phyloP scores from a whole-genome alignment of 2,329 filamentous ascomycete genomes.

The Arthrobotrys entomopaga region DNA sequence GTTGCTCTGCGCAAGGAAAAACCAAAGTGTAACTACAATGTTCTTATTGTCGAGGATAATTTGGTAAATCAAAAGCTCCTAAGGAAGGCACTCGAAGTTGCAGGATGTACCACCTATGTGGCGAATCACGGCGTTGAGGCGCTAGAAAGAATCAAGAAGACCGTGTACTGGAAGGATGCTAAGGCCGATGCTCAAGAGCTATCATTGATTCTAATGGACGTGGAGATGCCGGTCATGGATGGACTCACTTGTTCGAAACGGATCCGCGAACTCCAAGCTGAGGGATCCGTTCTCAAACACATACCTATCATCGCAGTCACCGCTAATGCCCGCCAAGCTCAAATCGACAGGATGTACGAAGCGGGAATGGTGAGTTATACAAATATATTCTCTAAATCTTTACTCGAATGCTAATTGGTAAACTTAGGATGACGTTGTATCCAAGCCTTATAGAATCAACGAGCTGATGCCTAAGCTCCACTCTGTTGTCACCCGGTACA shows the following conservation, averaged over 20 bases:
- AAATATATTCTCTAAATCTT: not conserved
- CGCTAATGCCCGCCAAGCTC: constrained; percentile 62
- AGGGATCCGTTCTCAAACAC: constrained; percentile 60
- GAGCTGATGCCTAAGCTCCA: constrained; percentile 52
- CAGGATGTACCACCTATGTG: constrained; percentile 69
- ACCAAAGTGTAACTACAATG: constrained; percentile 46
- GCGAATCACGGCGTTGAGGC: constrained; percentile 74
- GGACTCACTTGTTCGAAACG: constrained; percentile 61
- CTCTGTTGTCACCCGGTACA: constrained; percentile 37
- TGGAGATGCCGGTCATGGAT: constrained; percentile 67
- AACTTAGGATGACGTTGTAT: constrained; percentile 46
- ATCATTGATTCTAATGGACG: constrained; percentile 59
- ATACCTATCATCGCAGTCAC: constrained; percentile 66
- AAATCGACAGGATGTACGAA: constrained; percentile 54
- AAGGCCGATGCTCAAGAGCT: constrained; percentile 34
- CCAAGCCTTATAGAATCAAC: constrained; percentile 52
- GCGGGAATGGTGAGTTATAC: constrained; percentile 45
- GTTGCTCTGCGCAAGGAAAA: constrained; percentile 15
- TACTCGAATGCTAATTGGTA: constrained; percentile 1
- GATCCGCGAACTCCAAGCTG: constrained; percentile 61
- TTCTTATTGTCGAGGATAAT: constrained; percentile 65
- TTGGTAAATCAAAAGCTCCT: constrained; percentile 63
- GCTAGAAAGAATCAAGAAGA: constrained; percentile 68
- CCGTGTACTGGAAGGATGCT: constrained; percentile 64
- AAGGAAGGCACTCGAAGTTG: constrained; percentile 61